These are phyloP conservation scores for Trichoderma endophyticum DNA, from an alignment of 2,329 filamentous ascomycete species.

Conservation along the genomic window DNA sequence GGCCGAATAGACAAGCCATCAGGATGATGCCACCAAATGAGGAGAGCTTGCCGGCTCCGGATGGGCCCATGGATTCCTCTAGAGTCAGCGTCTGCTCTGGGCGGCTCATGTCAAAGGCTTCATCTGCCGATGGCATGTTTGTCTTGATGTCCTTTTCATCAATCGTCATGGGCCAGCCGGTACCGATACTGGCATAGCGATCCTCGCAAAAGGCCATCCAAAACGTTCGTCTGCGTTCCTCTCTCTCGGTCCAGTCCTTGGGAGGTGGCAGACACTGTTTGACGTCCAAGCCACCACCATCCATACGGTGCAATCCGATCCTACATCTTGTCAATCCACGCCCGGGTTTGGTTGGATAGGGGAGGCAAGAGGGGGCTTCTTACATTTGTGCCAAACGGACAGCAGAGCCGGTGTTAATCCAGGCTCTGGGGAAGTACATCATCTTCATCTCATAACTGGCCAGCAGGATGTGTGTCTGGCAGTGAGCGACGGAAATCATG, in stretches of 20 bases:
- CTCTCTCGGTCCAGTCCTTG: slow-evolving; percentile 88
- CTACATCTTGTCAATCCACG: slow-evolving; percentile 43
- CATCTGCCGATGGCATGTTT: slow-evolving; percentile 77
- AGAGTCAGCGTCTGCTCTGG: slow-evolving; percentile 70
- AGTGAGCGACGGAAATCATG: slow-evolving; percentile 81
- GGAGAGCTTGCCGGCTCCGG: slow-evolving; percentile 71
- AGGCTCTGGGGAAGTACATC: slow-evolving; percentile 95
- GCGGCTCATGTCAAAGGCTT: slow-evolving; percentile 77
- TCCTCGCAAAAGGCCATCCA: slow-evolving; percentile 93
- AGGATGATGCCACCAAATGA: slow-evolving; percentile 77
- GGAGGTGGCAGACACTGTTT: slow-evolving; percentile 87
- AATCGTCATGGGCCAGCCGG: slow-evolving; percentile 93
- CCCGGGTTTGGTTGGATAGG: background rate
- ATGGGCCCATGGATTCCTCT: slow-evolving; percentile 64
- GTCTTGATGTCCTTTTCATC: slow-evolving; percentile 91
- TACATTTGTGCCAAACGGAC: slow-evolving; percentile 82
- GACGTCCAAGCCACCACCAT: slow-evolving; percentile 78
- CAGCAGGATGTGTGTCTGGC: slow-evolving; percentile 78
- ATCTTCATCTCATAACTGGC: slow-evolving; percentile 90
- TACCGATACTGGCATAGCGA: slow-evolving; percentile 91
- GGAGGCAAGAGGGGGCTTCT: slow-evolving; percentile 26
- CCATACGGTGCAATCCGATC: slow-evolving; percentile 87
- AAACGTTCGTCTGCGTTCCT: slow-evolving; percentile 87
- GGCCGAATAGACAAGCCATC: slow-evolving; percentile 85
- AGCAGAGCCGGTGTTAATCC: slow-evolving; percentile 84